Evolutionary conservation across 225 moss, liverwort and hornwort genomes (phyloP).

Genomic region (Pleurozium schreberi): DNA sequence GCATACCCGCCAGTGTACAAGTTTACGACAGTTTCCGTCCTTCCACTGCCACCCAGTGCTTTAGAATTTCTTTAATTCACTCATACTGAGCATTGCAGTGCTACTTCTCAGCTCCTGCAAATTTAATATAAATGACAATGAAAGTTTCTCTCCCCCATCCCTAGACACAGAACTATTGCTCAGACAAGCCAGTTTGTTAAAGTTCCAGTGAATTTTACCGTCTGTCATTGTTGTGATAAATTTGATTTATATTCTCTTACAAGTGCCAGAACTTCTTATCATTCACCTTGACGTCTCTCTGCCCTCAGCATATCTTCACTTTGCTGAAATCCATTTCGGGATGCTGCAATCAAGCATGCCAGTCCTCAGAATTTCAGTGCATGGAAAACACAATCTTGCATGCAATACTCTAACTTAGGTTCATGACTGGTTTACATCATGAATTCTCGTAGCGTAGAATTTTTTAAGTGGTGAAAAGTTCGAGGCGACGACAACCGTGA

Average conservation of each 20-base stretch:
- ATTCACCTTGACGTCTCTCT: neutral
- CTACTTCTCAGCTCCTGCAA: neutral
- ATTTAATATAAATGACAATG: neutral
- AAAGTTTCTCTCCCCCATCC: too few relatives aligned
- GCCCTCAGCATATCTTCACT: slow-evolving; percentile 41
- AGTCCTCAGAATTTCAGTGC: neutral
- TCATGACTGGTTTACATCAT: neutral
- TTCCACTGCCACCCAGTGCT: neutral
- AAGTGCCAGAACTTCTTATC: neutral
- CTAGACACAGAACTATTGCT: neutral
- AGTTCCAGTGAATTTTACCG: neutral
- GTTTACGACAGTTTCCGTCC: neutral
- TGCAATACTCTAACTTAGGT: neutral
- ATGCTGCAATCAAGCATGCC: slow-evolving; percentile 26
- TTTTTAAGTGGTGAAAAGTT: neutral
- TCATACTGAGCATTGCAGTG: neutral
- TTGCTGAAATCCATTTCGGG: slow-evolving; percentile 79
- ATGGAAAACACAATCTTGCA: neutral
- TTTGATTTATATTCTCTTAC: neutral
- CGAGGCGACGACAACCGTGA: neutral
- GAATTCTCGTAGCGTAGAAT: neutral
- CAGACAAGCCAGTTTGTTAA: neutral
- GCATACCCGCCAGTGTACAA: too few relatives aligned
- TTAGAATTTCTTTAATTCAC: neutral
- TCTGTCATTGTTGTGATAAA: neutral